phyloP scores from a whole-genome alignment of 2,329 filamentous ascomycete species.

The Venturia asperata region DNA sequence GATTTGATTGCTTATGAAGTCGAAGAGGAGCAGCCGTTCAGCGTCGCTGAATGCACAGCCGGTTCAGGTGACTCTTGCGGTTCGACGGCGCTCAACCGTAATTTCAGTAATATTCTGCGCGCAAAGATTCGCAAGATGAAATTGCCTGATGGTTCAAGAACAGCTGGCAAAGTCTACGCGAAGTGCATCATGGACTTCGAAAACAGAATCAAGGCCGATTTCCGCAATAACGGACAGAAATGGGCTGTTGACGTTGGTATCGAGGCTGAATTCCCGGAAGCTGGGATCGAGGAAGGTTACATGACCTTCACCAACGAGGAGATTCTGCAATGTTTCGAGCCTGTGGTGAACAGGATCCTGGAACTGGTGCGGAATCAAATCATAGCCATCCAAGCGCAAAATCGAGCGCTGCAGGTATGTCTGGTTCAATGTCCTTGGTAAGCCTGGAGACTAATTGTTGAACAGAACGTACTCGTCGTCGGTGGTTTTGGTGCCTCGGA shows the following conservation, averaged over 20 bases:
- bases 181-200: slow-evolving; percentile 99
- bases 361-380: slow-evolving; percentile 97
- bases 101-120: slow-evolving; percentile 95
- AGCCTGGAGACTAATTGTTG: slow-evolving; percentile 26
- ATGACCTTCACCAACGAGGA: slow-evolving; percentile 99
- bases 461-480: slow-evolving; percentile 83
- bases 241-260: slow-evolving; percentile 99
- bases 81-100: slow-evolving; percentile 94
- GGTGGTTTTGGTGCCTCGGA: slow-evolving; percentile 98
- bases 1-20: slow-evolving; percentile 99
- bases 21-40: slow-evolving; percentile 94
- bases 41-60: slow-evolving; percentile 92
- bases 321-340: slow-evolving; percentile 97
- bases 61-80: slow-evolving; percentile 96
- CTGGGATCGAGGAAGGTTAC: slow-evolving; percentile 96
- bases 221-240: slow-evolving; percentile 97
- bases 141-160: slow-evolving; percentile 91
- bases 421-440: too few relatives aligned
- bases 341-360: slow-evolving; percentile 92
- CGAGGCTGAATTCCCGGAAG: slow-evolving; percentile 95
- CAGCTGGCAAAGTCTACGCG: slow-evolving; percentile 94
- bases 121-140: slow-evolving; percentile 99
- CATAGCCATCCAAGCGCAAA: slow-evolving; percentile 97
- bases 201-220: slow-evolving; percentile 98
- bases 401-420: slow-evolving; percentile 71